phyloP scores from a whole-genome alignment of 352 stramenopile genomes.

The Phytophthora macrochlamydospora region DNA sequence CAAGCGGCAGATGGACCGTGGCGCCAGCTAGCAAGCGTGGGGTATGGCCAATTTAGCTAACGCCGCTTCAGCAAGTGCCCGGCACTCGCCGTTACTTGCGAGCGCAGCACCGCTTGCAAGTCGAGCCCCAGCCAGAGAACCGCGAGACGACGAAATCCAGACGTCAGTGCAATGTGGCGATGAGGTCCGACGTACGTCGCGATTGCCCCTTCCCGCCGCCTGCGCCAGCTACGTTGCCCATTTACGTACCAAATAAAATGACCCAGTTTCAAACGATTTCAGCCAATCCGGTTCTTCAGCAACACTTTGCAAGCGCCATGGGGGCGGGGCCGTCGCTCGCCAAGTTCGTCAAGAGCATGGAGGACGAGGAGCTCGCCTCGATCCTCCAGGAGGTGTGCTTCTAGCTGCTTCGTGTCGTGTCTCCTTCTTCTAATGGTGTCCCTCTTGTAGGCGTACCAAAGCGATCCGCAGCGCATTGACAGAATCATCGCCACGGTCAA shows the following conservation, averaged over 20 bases:
- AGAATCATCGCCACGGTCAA: slow-evolving; percentile 50
- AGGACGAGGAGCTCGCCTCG: slow-evolving; percentile 59
- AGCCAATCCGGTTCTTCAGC: slow-evolving; percentile 12
- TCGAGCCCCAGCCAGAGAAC: not conserved
- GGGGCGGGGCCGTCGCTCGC: slow-evolving; percentile 51
- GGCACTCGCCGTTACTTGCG: no score
- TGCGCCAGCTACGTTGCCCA: no score
- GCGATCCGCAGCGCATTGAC: slow-evolving; percentile 60
- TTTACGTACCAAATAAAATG: no score
- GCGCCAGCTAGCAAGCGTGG: not conserved
- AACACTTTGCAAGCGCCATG: slow-evolving; percentile 22
- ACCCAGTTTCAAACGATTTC: not conserved
- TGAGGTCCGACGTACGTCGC: not conserved
- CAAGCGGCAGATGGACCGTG: slow-evolving; percentile 9
- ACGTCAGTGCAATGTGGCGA: not conserved
- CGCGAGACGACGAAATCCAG: not conserved
- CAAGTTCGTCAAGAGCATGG: slow-evolving; percentile 62
- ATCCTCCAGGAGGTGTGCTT: slow-evolving; percentile 50
- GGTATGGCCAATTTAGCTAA: not conserved
- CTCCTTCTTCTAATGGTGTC: not conserved
- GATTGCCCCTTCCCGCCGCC: not conserved
- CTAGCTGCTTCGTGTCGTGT: not conserved
- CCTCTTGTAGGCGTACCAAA: slow-evolving; percentile 45
- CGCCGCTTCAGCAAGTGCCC: no score
- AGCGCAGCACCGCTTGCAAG: no score